Conservation (phyloP, 2,329 filamentous ascomycete genomes). For the Cercospora nicotianae region DNA sequence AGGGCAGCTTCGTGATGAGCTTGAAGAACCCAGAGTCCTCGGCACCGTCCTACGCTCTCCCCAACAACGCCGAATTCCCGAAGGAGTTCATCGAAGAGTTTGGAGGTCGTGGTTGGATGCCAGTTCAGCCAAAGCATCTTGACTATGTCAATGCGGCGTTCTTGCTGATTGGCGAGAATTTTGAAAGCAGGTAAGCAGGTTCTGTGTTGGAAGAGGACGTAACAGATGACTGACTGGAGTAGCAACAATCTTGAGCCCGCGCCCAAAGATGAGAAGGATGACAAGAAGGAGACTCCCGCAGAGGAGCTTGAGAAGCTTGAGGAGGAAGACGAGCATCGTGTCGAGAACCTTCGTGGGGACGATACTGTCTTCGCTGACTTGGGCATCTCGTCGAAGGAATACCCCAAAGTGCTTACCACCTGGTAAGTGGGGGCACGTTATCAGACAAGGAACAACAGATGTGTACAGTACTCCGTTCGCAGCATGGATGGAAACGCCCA, state of each 20-base stretch:
- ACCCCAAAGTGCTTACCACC: conserved; percentile 62
- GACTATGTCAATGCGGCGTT: conserved; percentile 75
- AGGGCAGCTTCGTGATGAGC: conserved; percentile 75
- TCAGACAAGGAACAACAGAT: not conserved
- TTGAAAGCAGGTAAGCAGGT: conserved; percentile 36
- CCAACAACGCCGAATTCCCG: conserved; percentile 67
- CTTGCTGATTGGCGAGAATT: conserved; percentile 71
- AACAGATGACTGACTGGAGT: conserved; percentile 35
- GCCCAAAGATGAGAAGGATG: conserved; percentile 57
- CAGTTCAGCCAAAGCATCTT: conserved; percentile 61
- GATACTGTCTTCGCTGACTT: conserved; percentile 63
- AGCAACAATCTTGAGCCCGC: conserved; percentile 59
- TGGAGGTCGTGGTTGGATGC: conserved; percentile 69
- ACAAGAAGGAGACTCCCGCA: conserved; percentile 61
- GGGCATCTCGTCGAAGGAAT: conserved; percentile 61
- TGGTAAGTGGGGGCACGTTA: conserved; percentile 47
- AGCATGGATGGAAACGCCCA: not conserved
- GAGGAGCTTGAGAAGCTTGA: conserved; percentile 74
- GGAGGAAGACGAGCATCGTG: conserved; percentile 69
- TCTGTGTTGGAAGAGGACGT: not conserved
- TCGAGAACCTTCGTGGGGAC: conserved; percentile 60
- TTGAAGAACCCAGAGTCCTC: conserved; percentile 75
- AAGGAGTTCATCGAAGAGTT: conserved; percentile 76
- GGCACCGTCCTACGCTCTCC: conserved; percentile 65
- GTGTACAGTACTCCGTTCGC: not conserved